These are phyloP conservation scores for Diaporthe ampelina DNA, from an alignment of 2,329 filamentous ascomycete genomes.

Conservation along the genomic window DNA sequence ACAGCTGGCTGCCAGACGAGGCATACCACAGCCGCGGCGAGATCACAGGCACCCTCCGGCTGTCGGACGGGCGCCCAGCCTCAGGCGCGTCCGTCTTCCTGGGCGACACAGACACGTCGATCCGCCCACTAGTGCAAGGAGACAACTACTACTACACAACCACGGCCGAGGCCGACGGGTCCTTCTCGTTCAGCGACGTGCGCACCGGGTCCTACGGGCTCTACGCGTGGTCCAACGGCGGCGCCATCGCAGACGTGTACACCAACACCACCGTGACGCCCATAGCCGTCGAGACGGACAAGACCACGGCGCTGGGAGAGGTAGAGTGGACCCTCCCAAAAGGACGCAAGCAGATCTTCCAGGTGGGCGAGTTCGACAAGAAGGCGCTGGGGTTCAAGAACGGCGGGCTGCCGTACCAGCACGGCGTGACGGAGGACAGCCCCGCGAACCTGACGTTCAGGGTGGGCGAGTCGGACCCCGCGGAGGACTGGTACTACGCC, in stretches of 20 bases:
- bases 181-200: conserved; percentile 59
- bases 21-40: conserved; percentile 64
- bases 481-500: conserved; percentile 64
- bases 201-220: conserved; percentile 60
- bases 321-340: conserved; percentile 57
- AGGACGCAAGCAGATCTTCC: conserved; percentile 58
- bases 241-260: conserved; percentile 58
- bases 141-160: conserved; percentile 63
- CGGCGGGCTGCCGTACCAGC: conserved; percentile 58
- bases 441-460: conserved; percentile 61
- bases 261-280: conserved; percentile 59
- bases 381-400: conserved; percentile 59
- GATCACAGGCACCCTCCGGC: conserved; percentile 57
- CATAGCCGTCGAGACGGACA: conserved; percentile 52
- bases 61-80: conserved; percentile 63
- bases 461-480: conserved; percentile 52
- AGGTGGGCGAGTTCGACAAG: conserved; percentile 63
- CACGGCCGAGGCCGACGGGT: conserved; percentile 58
- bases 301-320: conserved; percentile 54
- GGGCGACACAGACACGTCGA: conserved; percentile 60
- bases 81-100: conserved; percentile 63
- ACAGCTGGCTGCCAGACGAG: conserved; percentile 61
- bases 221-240: conserved; percentile 65
- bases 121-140: conserved; percentile 62
- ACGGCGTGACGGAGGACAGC: conserved; percentile 59